Evolutionary conservation across 2,329 filamentous ascomycete species (phyloP), one percentile per base, ranked within the genome.

Genomic region (Sporothrix brasiliensis): DNA sequence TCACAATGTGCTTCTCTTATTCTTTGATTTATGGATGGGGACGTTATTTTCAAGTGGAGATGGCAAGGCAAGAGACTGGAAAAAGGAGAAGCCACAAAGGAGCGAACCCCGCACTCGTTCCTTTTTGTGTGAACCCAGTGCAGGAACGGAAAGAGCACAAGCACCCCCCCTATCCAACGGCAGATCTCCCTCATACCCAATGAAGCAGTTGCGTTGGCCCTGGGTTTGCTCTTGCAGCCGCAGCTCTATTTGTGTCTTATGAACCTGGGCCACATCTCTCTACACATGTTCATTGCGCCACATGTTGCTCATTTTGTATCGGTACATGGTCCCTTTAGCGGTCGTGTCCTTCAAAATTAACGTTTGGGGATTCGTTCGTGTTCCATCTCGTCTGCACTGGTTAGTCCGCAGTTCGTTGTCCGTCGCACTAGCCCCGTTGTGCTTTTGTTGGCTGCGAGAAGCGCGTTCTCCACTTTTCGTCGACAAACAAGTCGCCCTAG

Each of bases 61-160:
- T 39, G 16, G n/a, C 9, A 41, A 21, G 19, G 54, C 16, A 60
- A 34, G 56, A 41, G 56, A 9, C 34, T 41, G 39, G 41, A 21
- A 34, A 34, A 61, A n/a, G n/a, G 34, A 50, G 61, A 58, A 60
- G 53, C 53, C 19, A 27, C 39, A 9, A 68, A 24, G 13, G 24
- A 60, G 41, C 30, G 24, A 34, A 70, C 61, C 61, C 69, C 69
- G 69, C 69, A 70, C 39, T 50, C 50, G 49, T 34, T 44, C 30
- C 30, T n/a, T 54, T 6, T 24, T 50, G 61, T 41, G 56, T 61
- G 56, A 60, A 21, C 56, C 10, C 49, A 49, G 27, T 49, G 41
- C 21, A 63, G 56, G 56, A 44, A 61, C 56, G 14, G 14, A 47
- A 24, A 6, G 24, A 47, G 60, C 14, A 49, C 34, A 41, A 24